Base-by-base conservation (phyloP, 1,284 basidiomycete species). In the Trametes pubescens region DNA sequence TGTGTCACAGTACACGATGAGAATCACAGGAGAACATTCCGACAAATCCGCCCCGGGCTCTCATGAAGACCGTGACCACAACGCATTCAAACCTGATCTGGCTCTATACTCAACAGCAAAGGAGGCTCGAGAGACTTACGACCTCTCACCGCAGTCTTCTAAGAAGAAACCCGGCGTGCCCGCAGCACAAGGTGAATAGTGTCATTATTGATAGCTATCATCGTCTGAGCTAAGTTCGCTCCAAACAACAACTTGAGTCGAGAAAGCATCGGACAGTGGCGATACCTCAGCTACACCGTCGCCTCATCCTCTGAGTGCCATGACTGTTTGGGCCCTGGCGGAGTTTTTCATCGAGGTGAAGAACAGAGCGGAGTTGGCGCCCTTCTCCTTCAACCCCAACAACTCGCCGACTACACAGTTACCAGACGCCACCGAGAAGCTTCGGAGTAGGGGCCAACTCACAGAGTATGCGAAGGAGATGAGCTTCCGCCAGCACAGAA, bases 321-420 rank as follows among this genome's bases (percentile, higher is more conserved):
- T 16, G 22, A 53, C 51, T 35, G 51, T 53, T 9, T 57, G 44
- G 56, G 44, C 44, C 4, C 37, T 18, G 44, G 56, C 47, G 2
- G 56, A 57, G 14, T 26, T 57, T 13, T n/a, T 49, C 11, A 16
- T 57, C n/a, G 44, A 57, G 21, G 56, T 37, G 1, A 48, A 57
- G 32, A 22, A 56, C 40, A 16, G 34, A 2, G 14, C 44, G 11
- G 13, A 18, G 16, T 2, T 49, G 13, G 10, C 56, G 5, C 56
- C 56, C 3, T 57, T 47, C 46, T 35, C 56, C 21, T 29, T 55
- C 53, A 16, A 29, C 14, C 24, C 47, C 6, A 22, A 7, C 5
- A 13, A 2, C 5, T 29, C 47, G 14, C 24, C 24, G 10, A 7
- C 29, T 16, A n/a, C 9, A 8, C 9, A 11, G 5, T 40, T 53